Percentiles rank a stretch among this genome's conserved stretches.
Evolutionary conservation across 2,329 filamentous ascomycete genomes (phyloP).

Genomic region (Ophiocordyceps sinensis): DNA sequence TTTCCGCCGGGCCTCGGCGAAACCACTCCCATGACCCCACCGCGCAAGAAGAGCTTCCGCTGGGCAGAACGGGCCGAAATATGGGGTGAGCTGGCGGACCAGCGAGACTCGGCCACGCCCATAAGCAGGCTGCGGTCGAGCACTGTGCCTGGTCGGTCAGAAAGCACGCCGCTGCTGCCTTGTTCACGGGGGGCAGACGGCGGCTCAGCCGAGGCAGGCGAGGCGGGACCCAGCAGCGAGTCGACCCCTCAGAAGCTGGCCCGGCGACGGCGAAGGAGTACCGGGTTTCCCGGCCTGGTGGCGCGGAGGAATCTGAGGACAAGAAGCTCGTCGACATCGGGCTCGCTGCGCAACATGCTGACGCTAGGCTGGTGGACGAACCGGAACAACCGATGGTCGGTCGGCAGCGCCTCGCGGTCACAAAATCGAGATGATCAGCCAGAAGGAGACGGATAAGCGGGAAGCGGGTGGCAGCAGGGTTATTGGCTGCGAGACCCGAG

Average conservation of each 20-base stretch:
- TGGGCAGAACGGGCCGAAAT: conserved; percentile 64
- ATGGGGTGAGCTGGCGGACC: conserved; percentile 78
- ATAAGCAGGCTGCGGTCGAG: conserved; percentile 29
- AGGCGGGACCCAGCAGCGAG: conserved; percentile 16
- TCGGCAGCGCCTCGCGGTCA: conserved; percentile 3
- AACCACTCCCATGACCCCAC: conserved; percentile 21
- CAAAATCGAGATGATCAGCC: conserved; percentile 9
- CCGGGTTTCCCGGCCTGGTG: conserved; percentile 46
- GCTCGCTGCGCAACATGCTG: conserved; percentile 36
- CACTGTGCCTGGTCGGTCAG: conserved; percentile 28
- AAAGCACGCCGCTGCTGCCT: conserved; percentile 25
- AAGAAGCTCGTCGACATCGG: conserved; percentile 28
- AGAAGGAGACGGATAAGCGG: conserved; percentile 2
- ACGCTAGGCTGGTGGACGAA: conserved; percentile 39
- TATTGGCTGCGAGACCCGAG: background rate
- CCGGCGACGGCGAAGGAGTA: conserved; percentile 40
- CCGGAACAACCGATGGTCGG: conserved; percentile 3
- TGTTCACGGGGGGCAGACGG: conserved; percentile 17
- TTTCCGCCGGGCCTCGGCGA: conserved; percentile 26
- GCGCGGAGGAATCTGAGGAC: conserved; percentile 30
- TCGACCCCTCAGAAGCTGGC: conserved; percentile 15
- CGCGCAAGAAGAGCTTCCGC: conserved; percentile 34
- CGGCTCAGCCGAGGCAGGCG: conserved; percentile 12
- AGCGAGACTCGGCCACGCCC: conserved; percentile 31
- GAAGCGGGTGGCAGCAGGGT: conserved; percentile 3